phyloP scores from a whole-genome alignment of 768 basidiomycete genomes.

The Guyanaporus albipodus region DNA sequence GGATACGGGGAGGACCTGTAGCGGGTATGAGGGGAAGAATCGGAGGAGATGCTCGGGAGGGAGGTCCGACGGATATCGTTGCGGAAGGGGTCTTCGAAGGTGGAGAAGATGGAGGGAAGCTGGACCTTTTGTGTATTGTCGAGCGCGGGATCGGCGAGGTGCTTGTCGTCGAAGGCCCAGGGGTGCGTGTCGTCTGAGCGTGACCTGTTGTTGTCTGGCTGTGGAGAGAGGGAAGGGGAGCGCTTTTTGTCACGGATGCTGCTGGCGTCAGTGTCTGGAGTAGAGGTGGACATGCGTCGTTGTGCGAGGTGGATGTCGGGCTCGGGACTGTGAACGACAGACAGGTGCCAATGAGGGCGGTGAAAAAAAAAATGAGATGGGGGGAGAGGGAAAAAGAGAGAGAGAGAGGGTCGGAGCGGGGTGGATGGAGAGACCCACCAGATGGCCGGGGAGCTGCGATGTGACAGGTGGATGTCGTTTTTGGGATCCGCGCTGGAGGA shows the following conservation, averaged over 20 bases:
- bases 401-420: slow-evolving; percentile 11
- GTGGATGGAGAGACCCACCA: slow-evolving; percentile 37
- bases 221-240: slow-evolving; percentile 49
- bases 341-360: slow-evolving; percentile 11
- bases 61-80: slow-evolving; percentile 59
- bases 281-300: slow-evolving; percentile 78
- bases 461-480: slow-evolving; percentile 40
- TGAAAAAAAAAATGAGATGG: slow-evolving; percentile 12
- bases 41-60: slow-evolving; percentile 56
- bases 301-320: slow-evolving; percentile 49
- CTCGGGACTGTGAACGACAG: slow-evolving; percentile 35
- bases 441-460: slow-evolving; percentile 42
- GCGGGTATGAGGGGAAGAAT: slow-evolving; percentile 38
- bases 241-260: slow-evolving; percentile 58
- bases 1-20: slow-evolving; percentile 58
- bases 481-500: slow-evolving; percentile 38
- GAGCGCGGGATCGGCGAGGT: slow-evolving; percentile 37
- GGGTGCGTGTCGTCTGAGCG: slow-evolving; percentile 30
- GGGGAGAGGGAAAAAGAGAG: slow-evolving; percentile 3
- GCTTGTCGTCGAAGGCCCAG: slow-evolving; percentile 36
- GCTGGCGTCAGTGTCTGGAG: slow-evolving; percentile 58
- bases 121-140: slow-evolving; percentile 53
- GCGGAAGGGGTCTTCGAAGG: slow-evolving; percentile 58
- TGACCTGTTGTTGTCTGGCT: slow-evolving; percentile 42
- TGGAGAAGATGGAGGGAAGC: slow-evolving; percentile 70